A percentile compares a stretch with the other conserved stretches of the same genome.
Conservation (phyloP, 2,329 filamentous ascomycete genomes). For the Lasiodiplodia gonubiensis region DNA sequence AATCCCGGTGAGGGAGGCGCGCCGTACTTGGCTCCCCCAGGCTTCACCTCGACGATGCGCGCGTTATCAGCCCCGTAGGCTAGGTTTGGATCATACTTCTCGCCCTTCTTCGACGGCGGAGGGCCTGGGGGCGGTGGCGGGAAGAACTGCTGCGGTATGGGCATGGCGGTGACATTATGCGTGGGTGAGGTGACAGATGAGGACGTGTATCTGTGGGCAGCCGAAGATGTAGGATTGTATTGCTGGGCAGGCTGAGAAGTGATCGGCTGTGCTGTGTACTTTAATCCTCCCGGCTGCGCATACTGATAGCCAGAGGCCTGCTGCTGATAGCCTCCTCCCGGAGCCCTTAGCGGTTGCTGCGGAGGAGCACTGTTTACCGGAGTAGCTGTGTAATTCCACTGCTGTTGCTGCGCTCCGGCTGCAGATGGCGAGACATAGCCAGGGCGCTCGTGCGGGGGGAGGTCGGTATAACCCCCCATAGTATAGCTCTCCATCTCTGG, state of each 20-base stretch:
- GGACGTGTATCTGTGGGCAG: constrained; percentile 12
- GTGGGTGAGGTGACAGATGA: constrained; percentile 18
- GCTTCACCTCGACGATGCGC: constrained; percentile 51
- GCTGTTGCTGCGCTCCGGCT: constrained; percentile 35
- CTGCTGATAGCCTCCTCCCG: constrained; percentile 32
- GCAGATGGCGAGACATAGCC: constrained; percentile 39
- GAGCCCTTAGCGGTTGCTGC: constrained; percentile 5
- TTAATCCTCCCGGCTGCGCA: constrained; percentile 49
- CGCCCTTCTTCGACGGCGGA: constrained; percentile 32
- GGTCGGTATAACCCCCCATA: constrained; percentile 53
- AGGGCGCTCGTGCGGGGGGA: constrained; percentile 52
- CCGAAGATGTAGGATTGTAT: constrained; percentile 28
- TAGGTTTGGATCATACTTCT: constrained; percentile 35
- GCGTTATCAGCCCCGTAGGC: constrained; percentile 33
- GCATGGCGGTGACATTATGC: constrained; percentile 34
- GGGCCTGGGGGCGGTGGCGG: constrained; percentile 31
- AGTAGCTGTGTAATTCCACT: constrained; percentile 39
- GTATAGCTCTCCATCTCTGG: constrained; percentile 41
- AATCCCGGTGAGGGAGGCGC: constrained; percentile 44
- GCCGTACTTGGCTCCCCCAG: constrained; percentile 40
- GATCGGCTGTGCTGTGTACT: constrained; percentile 51
- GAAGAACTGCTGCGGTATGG: constrained; percentile 32
- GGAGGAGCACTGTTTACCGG: constrained; percentile 36
- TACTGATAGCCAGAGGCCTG: constrained; percentile 44
- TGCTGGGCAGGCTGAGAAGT: constrained; percentile 32